Evolutionary conservation across 192 early-diverging fungal species (phyloP), one percentile per base, ranked within the genome.

Genomic region (Blastocladiella britannica): DNA sequence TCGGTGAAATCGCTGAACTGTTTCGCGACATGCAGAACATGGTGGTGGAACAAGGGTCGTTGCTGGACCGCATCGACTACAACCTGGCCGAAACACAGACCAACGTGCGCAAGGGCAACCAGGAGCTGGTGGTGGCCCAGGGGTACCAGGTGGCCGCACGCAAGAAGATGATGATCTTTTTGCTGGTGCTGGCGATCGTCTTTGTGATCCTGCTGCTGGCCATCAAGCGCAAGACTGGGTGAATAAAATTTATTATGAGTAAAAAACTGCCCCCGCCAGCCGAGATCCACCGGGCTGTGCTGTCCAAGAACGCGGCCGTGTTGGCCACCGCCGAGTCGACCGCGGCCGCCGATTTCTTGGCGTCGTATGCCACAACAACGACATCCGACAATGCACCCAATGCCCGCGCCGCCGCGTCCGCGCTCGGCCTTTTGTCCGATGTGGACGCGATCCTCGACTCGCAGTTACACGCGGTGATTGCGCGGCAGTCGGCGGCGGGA

Each of bases 61-160:
- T 97, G 58, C 73, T 97, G 25, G 94, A 97, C 70, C 78, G 94
- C 26, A 95, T 97, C 58, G 94, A 97, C 67, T 97, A 83, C 67
- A 95, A 97, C 63, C 81, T 97, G 57, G 94, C 95, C 61, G 82
- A 84, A 58, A 81, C 84, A 7, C 76, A 65, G 20, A 72, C 85
- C 27, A 74, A 87, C 60, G 72, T 90, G n/a, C 80, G 89, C 58
- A 71, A 82, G 4, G 94, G 88, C 4, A 84, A 84, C 51, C 79
- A 79, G 43, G 81, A 97, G 65, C 76, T 97, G 53, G 72, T 81
- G 53, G 65, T 84, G 73, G 85, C 84, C 70, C 51, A 20, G n/a
- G 1, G 37, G 37, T 47, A 47, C 15, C 37, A 47, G 37, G 37
- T 20, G 6, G 12, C 37, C 15, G 37, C 37, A 20, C 12, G 15